Evolutionary conservation across 2,329 filamentous ascomycete species (phyloP).

Genomic region (Rhynchosporium graminicola): DNA sequence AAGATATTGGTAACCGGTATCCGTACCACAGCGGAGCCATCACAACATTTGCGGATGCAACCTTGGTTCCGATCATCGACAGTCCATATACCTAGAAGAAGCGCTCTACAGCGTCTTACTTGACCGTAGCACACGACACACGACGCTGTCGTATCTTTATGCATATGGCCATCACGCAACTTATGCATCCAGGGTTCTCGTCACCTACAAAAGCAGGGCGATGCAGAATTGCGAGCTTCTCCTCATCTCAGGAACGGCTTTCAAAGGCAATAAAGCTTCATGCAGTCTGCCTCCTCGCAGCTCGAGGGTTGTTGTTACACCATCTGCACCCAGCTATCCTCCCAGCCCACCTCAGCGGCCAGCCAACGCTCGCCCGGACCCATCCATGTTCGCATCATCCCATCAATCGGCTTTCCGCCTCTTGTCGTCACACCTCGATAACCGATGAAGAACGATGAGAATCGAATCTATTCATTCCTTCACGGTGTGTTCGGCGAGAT

Average conservation of each 20-base stretch:
- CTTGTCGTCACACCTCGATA: conserved; percentile 1
- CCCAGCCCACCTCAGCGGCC: neutral
- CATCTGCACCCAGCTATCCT: neutral
- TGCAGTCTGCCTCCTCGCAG: neutral
- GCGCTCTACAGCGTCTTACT: too few species aligned
- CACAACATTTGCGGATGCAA: too few species aligned
- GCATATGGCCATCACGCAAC: too few species aligned
- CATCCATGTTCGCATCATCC: neutral
- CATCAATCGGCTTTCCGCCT: neutral
- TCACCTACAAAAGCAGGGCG: too few species aligned
- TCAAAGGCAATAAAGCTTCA: neutral
- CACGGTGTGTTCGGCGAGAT: neutral
- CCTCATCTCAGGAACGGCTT: neutral
- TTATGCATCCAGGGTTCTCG: too few species aligned
- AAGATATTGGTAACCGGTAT: too few species aligned
- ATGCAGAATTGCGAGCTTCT: neutral
- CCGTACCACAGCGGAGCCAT: too few species aligned
- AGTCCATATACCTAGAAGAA: too few species aligned
- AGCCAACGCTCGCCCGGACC: neutral
- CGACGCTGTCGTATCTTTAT: too few species aligned
- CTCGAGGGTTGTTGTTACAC: neutral
- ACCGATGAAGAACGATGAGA: neutral
- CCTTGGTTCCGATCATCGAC: too few species aligned
- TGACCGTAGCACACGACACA: too few species aligned
- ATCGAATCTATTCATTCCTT: neutral